Base-by-base conservation (phyloP, 1,139 yeast genomes). In the Lodderomyces parapsilosis region DNA sequence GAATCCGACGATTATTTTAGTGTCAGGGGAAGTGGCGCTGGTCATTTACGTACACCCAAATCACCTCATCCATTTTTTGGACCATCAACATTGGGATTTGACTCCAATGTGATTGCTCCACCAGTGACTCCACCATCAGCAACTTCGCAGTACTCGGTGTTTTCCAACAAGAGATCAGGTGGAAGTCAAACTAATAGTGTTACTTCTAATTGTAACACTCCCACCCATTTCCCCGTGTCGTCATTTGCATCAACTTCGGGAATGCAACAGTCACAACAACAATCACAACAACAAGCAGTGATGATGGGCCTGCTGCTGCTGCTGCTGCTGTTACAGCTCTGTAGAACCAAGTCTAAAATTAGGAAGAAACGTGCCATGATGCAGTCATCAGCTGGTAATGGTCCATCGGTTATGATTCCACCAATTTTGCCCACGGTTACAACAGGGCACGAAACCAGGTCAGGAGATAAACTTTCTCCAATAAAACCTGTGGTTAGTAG, bases 61-160 rank as follows among this genome's bases (percentile, higher is more conserved):
- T 52, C 43, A 48, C 54, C 25, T 63, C 68, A 31, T 63, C 49
- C 39, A 44, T 47, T 18, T 42, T 45, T 4, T 15, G 33, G 33
- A 68, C 65, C 28, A 63, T 50, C 42, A 13, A 59, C 46, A 7
- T 56, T 47, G 70, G 72, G 68, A 0, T 55, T 46, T 9, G 48
- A 49, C 40, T 25, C 43, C 15, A 34, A 37, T 48, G 17, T 31
- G 22, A 44, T 38, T 51, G 51, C 45, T 59, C 58, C 61, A 17
- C 75, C 75, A 8, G 57, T 62, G 17, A 69, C 75, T 2, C 75
- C 75, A 18, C 75, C 75, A 23, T 66, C 71, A 37, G 74, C 74
- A 17, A 64, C 70, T 14, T 68, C 74, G 3, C 74, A 67, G 52
- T 62, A 66, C 43, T 66, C 71, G 23, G 63, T 69, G 9, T 69